Base-by-base conservation (phyloP, 306 rosid species). In the Vachellia collinsii region DNA sequence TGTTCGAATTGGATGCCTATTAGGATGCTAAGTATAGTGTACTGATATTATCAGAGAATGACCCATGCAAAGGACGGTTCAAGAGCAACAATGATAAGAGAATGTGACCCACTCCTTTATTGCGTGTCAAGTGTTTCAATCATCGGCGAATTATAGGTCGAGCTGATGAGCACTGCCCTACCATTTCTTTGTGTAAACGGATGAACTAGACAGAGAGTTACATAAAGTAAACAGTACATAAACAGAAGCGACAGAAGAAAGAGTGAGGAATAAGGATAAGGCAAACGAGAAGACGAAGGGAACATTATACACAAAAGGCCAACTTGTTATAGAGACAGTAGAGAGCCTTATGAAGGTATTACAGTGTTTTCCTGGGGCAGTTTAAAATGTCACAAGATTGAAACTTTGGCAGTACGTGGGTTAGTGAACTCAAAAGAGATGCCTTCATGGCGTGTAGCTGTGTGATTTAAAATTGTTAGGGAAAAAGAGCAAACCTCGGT, bases 41-140 rank as follows among this genome's bases (percentile, higher is more conserved):
- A 0, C 4, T 58, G 19, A 4, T 59, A 59, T 54, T 56, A 5
- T 54, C 50, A 38, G 0, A 5, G 6, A 3, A 25, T 12, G 73
- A 36, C 25, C 65, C 66, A 10, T 44, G 70, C 70, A 37, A 39
- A 29, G 13, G 48, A n/a, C 12, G n/a, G 5, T 75, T 22, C 67
- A 22, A 23, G 11, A 22, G 38, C 64, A 50, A 41, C 8, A 56
- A 61, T 11, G 22, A 78, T 37, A 73, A 74, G 8, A 36, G 39
- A 73, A 65, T 73, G 86, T 82, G 80, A 64, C 86, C 74, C 25
- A 1, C 56, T 10, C 1, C 6, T 39, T 17, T 19, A 6, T 77
- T 42, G 46, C 11, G 37, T 54, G 19, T 10, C 10, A n/a, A 4
- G 2, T 72, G 4, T 76, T 34, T 0, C 70, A 63, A 12, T 50